A percentile compares a stretch with the other conserved stretches of the same genome.
These are phyloP conservation scores for Botrytis deweyae DNA, from an alignment of 2,329 filamentous ascomycete species.

Conservation along the genomic window DNA sequence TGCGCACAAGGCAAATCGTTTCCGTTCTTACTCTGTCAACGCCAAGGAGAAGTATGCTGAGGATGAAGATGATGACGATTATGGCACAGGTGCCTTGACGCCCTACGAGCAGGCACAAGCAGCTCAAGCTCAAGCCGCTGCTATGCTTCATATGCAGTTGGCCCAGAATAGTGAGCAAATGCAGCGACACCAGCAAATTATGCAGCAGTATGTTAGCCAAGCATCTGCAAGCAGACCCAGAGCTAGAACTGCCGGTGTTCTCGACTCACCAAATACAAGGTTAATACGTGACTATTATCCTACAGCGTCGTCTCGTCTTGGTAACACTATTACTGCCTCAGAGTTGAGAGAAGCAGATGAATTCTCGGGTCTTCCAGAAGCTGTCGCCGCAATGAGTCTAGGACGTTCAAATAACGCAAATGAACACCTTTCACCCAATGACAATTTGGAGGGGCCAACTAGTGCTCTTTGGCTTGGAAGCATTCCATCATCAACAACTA, in stretches of 20 bases:
- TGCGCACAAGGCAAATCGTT: slow-evolving; percentile 69
- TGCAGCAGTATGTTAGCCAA: slow-evolving; percentile 87
- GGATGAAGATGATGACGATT: slow-evolving; percentile 78
- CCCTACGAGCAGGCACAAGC: slow-evolving; percentile 48
- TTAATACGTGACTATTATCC: slow-evolving; percentile 72
- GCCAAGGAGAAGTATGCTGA: slow-evolving; percentile 97
- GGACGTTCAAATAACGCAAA: slow-evolving; percentile 64
- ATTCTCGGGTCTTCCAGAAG: slow-evolving; percentile 76
- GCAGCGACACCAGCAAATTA: slow-evolving; percentile 83
- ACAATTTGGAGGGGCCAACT: slow-evolving; percentile 86
- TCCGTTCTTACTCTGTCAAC: slow-evolving; percentile 97
- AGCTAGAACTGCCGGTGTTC: slow-evolving; percentile 85
- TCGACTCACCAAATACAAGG: slow-evolving; percentile 56
- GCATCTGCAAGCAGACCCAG: slow-evolving; percentile 79
- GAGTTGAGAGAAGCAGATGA: slow-evolving; percentile 78
- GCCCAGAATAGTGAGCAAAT: slow-evolving; percentile 52
- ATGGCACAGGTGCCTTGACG: slow-evolving; percentile 46
- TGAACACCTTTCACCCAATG: slow-evolving; percentile 70
- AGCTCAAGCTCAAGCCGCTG: slow-evolving; percentile 48
- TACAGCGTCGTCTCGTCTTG: slow-evolving; percentile 69
- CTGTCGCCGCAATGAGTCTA: slow-evolving; percentile 78
- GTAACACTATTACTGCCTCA: slow-evolving; percentile 71
- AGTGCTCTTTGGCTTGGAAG: slow-evolving; percentile 95
- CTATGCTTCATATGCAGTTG: slow-evolving; percentile 57
- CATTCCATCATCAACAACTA: slow-evolving; percentile 94